Evolutionary conservation across 2,329 filamentous ascomycete species (phyloP).

Genomic region (Neospermospora avenae): DNA sequence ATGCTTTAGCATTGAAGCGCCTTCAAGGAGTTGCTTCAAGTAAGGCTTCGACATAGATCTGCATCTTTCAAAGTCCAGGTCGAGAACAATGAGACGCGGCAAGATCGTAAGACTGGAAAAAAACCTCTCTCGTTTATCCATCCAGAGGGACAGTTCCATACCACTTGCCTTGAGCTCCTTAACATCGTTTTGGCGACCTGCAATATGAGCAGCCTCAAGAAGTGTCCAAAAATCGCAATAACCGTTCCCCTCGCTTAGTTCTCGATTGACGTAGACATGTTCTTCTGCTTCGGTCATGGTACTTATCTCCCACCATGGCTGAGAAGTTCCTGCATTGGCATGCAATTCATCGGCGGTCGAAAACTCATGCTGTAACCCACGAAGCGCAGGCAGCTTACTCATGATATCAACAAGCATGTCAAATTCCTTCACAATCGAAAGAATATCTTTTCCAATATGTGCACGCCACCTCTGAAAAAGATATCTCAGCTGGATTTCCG

Average conservation of each 20-base stretch:
- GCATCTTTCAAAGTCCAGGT: not conserved
- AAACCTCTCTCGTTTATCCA: not conserved
- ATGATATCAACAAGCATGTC: not conserved
- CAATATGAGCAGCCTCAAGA: not conserved
- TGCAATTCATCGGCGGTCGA: not conserved
- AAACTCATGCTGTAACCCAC: not conserved
- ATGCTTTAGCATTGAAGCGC: not conserved
- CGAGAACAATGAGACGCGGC: not conserved
- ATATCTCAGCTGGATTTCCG: not conserved
- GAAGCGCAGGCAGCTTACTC: not conserved
- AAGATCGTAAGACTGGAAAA: not conserved
- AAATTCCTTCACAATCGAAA: not conserved
- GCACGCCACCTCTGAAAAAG: not conserved
- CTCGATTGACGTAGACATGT: not conserved
- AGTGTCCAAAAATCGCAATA: not conserved
- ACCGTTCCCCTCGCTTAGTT: not conserved
- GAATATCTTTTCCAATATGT: not conserved
- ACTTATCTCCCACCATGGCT: not conserved
- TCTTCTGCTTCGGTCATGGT: not conserved
- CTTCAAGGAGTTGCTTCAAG: not conserved
- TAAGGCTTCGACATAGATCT: not conserved
- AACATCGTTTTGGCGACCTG: not conserved
- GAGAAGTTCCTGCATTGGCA: not conserved
- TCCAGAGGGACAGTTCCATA: not conserved
- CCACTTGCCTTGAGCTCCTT: not conserved